Conservation (phyloP, 306 rosid species). For the Gastrolobium villosum region DNA sequence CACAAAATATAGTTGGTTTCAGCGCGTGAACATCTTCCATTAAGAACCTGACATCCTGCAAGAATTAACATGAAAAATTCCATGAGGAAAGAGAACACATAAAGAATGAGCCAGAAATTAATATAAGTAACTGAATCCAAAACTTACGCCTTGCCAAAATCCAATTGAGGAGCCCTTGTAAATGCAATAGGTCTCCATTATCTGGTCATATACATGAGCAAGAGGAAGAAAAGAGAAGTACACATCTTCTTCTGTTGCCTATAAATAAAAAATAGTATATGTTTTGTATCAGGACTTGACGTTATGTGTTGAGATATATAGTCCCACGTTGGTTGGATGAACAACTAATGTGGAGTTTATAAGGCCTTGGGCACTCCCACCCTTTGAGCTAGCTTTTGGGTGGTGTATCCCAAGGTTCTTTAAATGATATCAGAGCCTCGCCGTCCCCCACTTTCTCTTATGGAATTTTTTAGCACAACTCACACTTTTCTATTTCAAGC, state of each 20-base stretch:
- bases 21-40: constrained; percentile 84
- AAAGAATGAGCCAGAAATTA: constrained; percentile 10
- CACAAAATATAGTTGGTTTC: constrained; percentile 86
- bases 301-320: no score
- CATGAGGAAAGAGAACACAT: neutral
- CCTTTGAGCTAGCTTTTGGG: no score
- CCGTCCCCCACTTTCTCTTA: no score
- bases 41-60: constrained; percentile 84
- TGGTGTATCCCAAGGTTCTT: no score
- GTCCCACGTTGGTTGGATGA: no score
- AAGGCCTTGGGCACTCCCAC: no score
- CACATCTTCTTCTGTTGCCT: constrained; percentile 81
- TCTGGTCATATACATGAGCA: constrained; percentile 95
- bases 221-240: constrained; percentile 94
- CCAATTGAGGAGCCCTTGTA: constrained; percentile 86
- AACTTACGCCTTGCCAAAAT: constrained; percentile 94
- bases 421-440: no score
- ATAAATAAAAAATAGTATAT: constrained; percentile 37
- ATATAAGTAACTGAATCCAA: constrained; percentile 25
- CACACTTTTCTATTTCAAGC: no score
- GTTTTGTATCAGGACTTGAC: constrained; percentile 19
- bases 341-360: no score
- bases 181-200: constrained; percentile 84
- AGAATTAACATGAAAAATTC: constrained; percentile 39
- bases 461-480: no score